Evolutionary conservation across 2,329 filamentous ascomycete genomes (phyloP).

Genomic region (Erysiphe pulchra): DNA sequence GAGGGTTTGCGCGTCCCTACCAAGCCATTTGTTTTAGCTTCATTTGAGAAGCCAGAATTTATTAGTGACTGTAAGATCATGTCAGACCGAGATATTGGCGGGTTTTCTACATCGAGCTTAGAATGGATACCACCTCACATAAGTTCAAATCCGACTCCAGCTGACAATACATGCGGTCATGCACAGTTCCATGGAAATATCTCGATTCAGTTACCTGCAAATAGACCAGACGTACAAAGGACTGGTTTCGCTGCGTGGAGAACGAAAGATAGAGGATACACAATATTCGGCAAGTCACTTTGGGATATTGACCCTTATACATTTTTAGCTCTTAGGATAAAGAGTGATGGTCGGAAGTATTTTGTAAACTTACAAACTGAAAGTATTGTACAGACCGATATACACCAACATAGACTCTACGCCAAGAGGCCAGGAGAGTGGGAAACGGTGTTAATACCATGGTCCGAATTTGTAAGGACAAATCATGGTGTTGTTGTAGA

Average conservation of each 20-base stretch:
- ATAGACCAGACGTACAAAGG: constrained; percentile 48
- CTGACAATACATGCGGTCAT: constrained; percentile 24
- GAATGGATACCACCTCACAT: constrained; percentile 19
- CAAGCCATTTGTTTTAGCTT: constrained; percentile 36
- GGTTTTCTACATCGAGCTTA: constrained; percentile 50
- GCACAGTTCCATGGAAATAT: constrained; percentile 70
- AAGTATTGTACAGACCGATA: constrained; percentile 74
- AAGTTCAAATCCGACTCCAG: constrained; percentile 5
- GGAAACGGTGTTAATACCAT: constrained; percentile 85
- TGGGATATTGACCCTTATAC: constrained; percentile 82
- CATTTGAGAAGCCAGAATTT: constrained; percentile 27
- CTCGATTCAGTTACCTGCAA: constrained; percentile 55
- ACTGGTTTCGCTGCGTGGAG: constrained; percentile 80
- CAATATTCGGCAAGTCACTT: constrained; percentile 60
- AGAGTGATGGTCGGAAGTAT: constrained; percentile 76
- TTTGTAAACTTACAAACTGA: constrained; percentile 93
- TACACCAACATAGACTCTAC: constrained; percentile 83
- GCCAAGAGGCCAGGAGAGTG: constrained; percentile 57
- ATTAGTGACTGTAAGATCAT: constrained; percentile 43
- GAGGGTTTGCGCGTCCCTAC: constrained; percentile 41
- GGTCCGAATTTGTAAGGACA: constrained; percentile 82
- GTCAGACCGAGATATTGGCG: constrained; percentile 68
- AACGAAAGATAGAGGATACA: constrained; percentile 49
- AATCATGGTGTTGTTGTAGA: constrained; percentile 83
- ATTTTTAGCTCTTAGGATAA: constrained; percentile 69